These are phyloP conservation scores for Monoraphidium neglectum DNA, from an alignment of 139 green algal genomes.

Conservation along the genomic window DNA sequence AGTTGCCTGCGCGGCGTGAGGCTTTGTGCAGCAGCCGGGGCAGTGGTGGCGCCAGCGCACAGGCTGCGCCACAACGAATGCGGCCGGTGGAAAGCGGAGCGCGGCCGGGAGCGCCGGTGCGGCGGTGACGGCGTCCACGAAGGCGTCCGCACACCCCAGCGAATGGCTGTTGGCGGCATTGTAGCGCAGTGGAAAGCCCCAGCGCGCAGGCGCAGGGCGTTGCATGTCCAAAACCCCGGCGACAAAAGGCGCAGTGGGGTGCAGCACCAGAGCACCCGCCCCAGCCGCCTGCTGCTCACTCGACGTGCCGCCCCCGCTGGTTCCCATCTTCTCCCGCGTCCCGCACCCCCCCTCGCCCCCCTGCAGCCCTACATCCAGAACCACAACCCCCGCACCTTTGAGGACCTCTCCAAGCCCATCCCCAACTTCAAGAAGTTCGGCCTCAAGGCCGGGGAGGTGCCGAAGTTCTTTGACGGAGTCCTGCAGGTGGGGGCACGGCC, in stretches of 20 bases:
- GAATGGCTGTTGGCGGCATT: background rate
- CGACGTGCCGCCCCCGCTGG: no score
- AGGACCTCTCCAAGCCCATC: constrained; percentile 57
- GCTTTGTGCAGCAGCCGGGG: background rate
- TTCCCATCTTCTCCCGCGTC: background rate
- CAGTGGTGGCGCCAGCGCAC: background rate
- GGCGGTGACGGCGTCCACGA: no score
- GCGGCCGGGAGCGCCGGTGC: background rate
- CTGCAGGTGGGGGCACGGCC: constrained; percentile 11
- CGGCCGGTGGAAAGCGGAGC: background rate
- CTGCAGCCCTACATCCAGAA: constrained; percentile 60
- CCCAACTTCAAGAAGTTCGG: constrained; percentile 58
- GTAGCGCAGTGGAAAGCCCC: background rate
- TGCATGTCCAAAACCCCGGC: background rate
- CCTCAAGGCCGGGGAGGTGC: constrained; percentile 48
- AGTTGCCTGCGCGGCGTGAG: background rate
- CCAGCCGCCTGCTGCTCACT: background rate
- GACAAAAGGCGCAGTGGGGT: background rate
- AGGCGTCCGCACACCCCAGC: no score
- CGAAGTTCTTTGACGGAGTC: constrained; percentile 64
- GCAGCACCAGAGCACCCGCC: background rate
- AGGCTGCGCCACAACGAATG: no score
- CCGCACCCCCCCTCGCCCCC: background rate
- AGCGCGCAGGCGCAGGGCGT: background rate
- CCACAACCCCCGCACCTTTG: constrained; percentile 66